Conservation (phyloP, 345 rosid genomes). For the Eucalyptus camaldulensis region DNA sequence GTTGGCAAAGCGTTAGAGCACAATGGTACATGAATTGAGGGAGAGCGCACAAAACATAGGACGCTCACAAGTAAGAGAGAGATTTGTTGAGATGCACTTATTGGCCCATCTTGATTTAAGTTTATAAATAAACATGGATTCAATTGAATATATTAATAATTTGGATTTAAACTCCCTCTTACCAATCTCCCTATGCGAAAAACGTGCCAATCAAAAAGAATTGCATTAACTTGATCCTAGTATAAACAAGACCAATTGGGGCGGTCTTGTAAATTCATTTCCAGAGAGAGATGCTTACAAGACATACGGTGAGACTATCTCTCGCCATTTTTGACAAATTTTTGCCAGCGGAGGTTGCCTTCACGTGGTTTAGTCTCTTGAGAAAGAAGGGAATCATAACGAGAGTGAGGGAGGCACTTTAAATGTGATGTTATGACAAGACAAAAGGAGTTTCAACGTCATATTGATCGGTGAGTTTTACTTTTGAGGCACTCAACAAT, state of each 20-base stretch:
- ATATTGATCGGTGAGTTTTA: neutral
- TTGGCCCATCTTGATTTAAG: neutral
- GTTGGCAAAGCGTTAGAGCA: neutral
- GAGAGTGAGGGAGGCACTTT: neutral
- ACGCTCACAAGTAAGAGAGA: neutral
- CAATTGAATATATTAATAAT: fast-evolving
- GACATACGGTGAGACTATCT: neutral
- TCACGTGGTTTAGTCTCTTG: neutral
- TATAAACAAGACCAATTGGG: neutral
- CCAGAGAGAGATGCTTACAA: neutral
- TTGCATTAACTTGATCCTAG: neutral
- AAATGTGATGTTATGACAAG: neutral
- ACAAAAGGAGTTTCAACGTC: neutral
- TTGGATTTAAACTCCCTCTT: fast-evolving
- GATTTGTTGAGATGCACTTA: neutral
- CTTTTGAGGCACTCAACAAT: neutral
- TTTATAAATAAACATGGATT: fast-evolving
- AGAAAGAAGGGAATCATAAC: neutral
- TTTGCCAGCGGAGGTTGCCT: neutral
- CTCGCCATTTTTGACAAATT: neutral
- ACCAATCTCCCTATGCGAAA: fast-evolving
- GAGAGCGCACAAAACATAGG: neutral
- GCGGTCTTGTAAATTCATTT: neutral
- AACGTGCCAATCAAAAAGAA: neutral
- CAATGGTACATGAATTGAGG: neutral